phyloP scores from a whole-genome alignment of 2,329 filamentous ascomycete species.

The Aureobasidium sp. region DNA sequence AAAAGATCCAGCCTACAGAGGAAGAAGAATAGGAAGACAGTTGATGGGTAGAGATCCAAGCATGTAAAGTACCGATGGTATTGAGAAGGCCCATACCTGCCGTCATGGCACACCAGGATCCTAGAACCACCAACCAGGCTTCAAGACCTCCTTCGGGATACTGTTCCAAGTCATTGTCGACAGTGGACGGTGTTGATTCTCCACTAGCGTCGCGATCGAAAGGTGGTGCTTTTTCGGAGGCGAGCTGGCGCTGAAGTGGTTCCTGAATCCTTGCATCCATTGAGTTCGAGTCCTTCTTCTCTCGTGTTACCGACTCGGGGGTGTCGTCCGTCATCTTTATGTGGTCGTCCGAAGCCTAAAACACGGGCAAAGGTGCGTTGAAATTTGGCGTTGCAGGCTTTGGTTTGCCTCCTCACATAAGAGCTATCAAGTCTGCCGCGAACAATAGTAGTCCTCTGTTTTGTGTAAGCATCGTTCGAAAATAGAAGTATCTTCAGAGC shows the following conservation, averaged over 20 bases:
- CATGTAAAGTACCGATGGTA: slow-evolving; percentile 21
- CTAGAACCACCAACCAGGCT: slow-evolving; percentile 79
- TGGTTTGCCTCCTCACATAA: not conserved
- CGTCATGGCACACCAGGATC: slow-evolving; percentile 60
- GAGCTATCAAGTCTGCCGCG: not conserved
- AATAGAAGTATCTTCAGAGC: not conserved
- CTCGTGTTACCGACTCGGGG: not conserved
- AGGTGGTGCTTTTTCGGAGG: not conserved
- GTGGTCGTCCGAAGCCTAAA: not conserved
- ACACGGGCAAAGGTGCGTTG: not conserved
- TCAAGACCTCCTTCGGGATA: slow-evolving; percentile 75
- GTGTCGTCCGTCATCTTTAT: not conserved
- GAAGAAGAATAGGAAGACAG: slow-evolving; percentile 20
- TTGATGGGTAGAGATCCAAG: slow-evolving; percentile 22
- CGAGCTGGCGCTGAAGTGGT: not conserved
- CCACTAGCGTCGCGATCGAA: not conserved
- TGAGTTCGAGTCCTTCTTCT: not conserved
- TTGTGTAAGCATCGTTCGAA: not conserved
- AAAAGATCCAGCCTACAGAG: slow-evolving; percentile 26
- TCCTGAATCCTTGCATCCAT: not conserved
- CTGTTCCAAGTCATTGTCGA: not conserved
- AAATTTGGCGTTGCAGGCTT: not conserved
- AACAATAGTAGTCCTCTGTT: not conserved
- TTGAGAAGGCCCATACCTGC: slow-evolving; percentile 48
- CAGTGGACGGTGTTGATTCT: not conserved